Conservation (phyloP, 179 eudicot species). For the Patellifolia procumbens region DNA sequence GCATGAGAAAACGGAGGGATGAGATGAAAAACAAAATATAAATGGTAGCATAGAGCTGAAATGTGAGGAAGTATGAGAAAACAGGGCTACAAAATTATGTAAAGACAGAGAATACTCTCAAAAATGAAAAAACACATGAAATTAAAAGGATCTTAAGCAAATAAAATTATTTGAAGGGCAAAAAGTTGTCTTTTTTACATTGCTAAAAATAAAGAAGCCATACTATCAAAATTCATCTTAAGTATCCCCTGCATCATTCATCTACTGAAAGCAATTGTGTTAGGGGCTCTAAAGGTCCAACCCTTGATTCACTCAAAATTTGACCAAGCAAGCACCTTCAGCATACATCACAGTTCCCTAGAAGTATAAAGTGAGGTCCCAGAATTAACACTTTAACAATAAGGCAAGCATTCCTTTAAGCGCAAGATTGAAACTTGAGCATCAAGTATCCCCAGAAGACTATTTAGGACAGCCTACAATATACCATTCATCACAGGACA, state of each 20-base stretch:
- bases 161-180: no score
- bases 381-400: not conserved
- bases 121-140: no score
- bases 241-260: not conserved
- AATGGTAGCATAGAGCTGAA: no score
- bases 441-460: not conserved
- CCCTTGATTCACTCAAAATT: not conserved
- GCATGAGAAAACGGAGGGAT: no score
- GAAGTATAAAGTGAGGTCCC: not conserved
- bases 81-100: no score
- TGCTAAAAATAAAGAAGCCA: no score
- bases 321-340: not conserved
- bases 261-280: not conserved
- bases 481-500: not conserved
- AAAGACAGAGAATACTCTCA: no score
- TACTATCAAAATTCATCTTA: no score
- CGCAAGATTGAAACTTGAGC: not conserved
- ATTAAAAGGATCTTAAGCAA: no score
- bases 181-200: no score
- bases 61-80: no score
- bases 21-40: no score
- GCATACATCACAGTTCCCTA: not conserved
- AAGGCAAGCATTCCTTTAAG: not conserved
- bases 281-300: not conserved
- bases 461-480: not conserved